Percentiles rank a stretch among this genome's conserved stretches.
Evolutionary conservation across 73 alveolate genomes (phyloP).

Genomic region (Tetrahymena thermophila): DNA sequence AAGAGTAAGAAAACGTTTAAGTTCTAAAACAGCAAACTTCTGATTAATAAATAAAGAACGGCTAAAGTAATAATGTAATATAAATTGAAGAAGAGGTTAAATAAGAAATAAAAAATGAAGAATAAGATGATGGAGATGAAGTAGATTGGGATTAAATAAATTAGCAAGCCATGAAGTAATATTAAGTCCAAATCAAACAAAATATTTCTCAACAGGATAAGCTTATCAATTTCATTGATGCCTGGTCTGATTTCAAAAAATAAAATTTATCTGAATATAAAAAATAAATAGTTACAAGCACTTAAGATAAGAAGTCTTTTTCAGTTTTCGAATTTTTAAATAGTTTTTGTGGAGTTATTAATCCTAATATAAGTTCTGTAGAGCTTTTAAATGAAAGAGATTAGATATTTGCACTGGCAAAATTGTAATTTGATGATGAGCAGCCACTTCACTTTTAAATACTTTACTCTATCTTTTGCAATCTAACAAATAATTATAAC

Average conservation of each 20-base stretch:
- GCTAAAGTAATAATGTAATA: neutral
- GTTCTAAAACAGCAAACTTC: neutral
- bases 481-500: slow-evolving; percentile 16
- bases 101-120: neutral
- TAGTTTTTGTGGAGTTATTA: slow-evolving; percentile 8
- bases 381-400: neutral
- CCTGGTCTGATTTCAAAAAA: slow-evolving; percentile 10
- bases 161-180: neutral
- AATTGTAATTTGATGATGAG: slow-evolving; percentile 22
- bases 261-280: neutral
- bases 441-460: slow-evolving; percentile 13
- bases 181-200: neutral
- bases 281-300: neutral
- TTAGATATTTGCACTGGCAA: neutral
- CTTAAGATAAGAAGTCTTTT: neutral
- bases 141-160: slow-evolving; percentile 24
- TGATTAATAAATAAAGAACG: neutral
- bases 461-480: slow-evolving; percentile 17
- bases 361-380: neutral
- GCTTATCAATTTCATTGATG: slow-evolving; percentile 11
- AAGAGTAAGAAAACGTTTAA: neutral
- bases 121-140: neutral
- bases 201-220: neutral
- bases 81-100: neutral
- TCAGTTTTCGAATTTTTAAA: slow-evolving; percentile 27